Evolutionary conservation across 1,284 basidiomycete genomes (phyloP).

Genomic region (Thecaphora thlaspeos): DNA sequence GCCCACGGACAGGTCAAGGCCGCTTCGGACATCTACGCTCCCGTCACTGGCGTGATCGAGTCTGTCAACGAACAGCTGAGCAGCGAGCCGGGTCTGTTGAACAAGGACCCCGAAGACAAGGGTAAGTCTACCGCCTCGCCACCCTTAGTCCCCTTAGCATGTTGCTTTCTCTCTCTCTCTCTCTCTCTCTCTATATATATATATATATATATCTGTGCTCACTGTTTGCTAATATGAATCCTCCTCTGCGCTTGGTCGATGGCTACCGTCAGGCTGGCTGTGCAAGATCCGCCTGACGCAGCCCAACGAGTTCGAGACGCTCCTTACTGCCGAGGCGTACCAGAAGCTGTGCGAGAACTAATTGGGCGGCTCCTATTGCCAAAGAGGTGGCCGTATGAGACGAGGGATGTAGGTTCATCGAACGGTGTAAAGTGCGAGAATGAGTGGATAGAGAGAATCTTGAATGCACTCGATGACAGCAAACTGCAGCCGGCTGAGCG

Average conservation of each 20-base stretch:
- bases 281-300: conserved; percentile 85
- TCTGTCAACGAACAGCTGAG: conserved; percentile 76
- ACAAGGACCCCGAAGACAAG: conserved; percentile 81
- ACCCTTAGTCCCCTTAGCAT: no score
- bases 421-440: no score
- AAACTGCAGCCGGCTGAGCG: no score
- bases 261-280: conserved; percentile 75
- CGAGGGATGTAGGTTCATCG: no score
- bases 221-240: no score
- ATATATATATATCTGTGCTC: no score
- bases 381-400: not conserved
- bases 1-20: conserved; percentile 69
- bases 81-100: conserved; percentile 75
- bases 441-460: no score
- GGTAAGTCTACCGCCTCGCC: conserved; percentile 63
- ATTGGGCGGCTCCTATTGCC: no score
- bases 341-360: conserved; percentile 59
- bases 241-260: not conserved
- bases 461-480: no score
- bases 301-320: conserved; percentile 70
- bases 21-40: conserved; percentile 94
- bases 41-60: conserved; percentile 78
- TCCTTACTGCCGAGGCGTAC: conserved; percentile 79
- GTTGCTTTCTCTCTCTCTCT: no score
- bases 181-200: no score